phyloP scores from a whole-genome alignment of 2,329 filamentous ascomycete genomes.

The Eurotiales sp. region DNA sequence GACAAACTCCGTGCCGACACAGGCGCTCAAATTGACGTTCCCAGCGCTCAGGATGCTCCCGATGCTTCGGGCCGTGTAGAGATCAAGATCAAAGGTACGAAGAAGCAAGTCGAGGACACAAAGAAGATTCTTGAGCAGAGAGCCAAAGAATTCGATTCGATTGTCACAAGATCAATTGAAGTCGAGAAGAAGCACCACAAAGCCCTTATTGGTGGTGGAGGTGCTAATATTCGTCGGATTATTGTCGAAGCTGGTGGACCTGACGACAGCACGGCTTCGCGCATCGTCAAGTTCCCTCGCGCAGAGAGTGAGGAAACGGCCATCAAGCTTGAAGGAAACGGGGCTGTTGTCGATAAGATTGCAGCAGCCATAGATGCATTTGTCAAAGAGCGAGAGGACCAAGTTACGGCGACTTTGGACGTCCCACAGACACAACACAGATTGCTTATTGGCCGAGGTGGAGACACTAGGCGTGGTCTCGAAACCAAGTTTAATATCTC shows the following conservation, averaged over 20 bases:
- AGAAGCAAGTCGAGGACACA: constrained; percentile 83
- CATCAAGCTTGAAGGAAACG: constrained; percentile 85
- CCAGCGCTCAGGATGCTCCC: constrained; percentile 68
- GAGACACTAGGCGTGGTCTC: constrained; percentile 78
- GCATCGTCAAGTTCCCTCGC: constrained; percentile 92
- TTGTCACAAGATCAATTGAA: constrained; percentile 76
- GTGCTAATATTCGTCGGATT: constrained; percentile 79
- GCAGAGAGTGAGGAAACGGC: constrained; percentile 75
- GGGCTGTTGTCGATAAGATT: constrained; percentile 83
- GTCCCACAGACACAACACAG: constrained; percentile 88
- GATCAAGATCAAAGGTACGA: constrained; percentile 88
- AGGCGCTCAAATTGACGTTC: constrained; percentile 87
- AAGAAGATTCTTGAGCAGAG: constrained; percentile 88
- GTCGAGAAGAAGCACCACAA: constrained; percentile 91
- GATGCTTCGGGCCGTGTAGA: constrained; percentile 68
- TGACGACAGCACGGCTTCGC: constrained; percentile 77
- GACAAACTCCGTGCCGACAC: constrained; percentile 82
- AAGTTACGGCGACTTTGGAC: constrained; percentile 73
- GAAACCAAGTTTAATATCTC: constrained; percentile 83
- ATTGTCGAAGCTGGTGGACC: constrained; percentile 85
- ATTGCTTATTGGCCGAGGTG: constrained; percentile 84
- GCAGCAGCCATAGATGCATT: constrained; percentile 75
- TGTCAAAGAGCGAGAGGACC: constrained; percentile 77
- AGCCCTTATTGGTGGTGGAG: constrained; percentile 80
- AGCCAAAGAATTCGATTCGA: constrained; percentile 82